Base-by-base conservation (phyloP, 73 alveolate genomes). In the Uronychia setigera region DNA sequence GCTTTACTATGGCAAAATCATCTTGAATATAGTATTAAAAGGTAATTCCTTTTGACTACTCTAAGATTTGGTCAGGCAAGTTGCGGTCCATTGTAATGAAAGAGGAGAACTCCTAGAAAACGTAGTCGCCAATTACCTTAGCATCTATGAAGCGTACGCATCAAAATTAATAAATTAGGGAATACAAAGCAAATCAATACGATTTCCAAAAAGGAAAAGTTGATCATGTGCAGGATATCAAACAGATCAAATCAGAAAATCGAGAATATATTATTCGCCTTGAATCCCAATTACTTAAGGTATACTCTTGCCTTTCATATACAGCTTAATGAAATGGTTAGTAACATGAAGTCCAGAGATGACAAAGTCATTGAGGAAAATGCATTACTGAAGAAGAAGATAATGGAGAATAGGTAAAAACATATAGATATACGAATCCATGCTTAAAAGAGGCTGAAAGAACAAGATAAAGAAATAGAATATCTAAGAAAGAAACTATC, bases 11-110 rank as follows among this genome's bases (percentile, higher is more conserved):
- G 74, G 84, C n/a, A 83, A 83, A 59, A 84, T 83, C 14, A 83
- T 83, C 32, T 79, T 83, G 0, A 83, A 83, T 11, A 74, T 83
- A 1, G 60, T 83, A 58, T 34, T 83, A 25, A 83, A 84, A 46
- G 67, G 67, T 46, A 46, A 19, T 46, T 19, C 5, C 67, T 19
- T 46, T 19, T 46, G n/a, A n/a, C n/a, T 46, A 46, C 19, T 19
- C 67, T 46, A 11, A 76, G 90, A 83, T 29, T 28, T 83, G 29
- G 90, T 83, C 19, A 32, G 90, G 29, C 29, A 83, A 29, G 84
- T 83, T 14, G 60, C 90, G n/a, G 90, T 83, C 11, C 90, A 83
- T 33, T 83, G 90, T 33, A 83, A 34, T 26, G 90, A 83, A 75
- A 77, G 90, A 75, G 90, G 90, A 5, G 84, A 81, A 9, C 76